Base-by-base conservation (phyloP, 352 stramenopile genomes). In the Discostella stelligera region DNA sequence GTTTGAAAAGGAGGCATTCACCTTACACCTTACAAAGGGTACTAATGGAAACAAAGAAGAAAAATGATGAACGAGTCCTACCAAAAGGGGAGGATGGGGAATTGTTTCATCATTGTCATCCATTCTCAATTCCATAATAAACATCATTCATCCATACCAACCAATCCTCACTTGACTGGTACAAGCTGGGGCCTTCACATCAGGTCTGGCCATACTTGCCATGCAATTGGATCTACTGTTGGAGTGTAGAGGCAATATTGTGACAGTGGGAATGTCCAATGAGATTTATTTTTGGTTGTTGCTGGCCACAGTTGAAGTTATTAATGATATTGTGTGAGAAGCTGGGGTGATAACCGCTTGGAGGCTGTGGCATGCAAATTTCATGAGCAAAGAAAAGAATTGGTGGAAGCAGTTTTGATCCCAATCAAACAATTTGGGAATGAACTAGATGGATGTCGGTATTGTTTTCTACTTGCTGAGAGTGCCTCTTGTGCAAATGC, bases 261-360 rank as follows among this genome's bases (percentile, higher is more conserved):
- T 92, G 37, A 83, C 88, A 73, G 32, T 82, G n/a, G 87, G 87
- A 3, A 82, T 91, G 48, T 87, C 77, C 21, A 56, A 79, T 18
- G 82, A 88, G 52, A 86, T 76, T 6, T 84, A 92, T 83, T 66
- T 88, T 14, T 53, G 87, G 58, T 67, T 92, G 48, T 52, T 86
- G 0, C 25, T 77, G 10, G 87, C 84, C 0, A 39, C 71, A 6
- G 83, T 89, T 6, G 87, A 92, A 60, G 49, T 90, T 14, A 82
- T 88, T 20, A 91, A 90, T 71, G 87, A 92, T 58, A 62, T 89
- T 30, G 79, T 89, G 16, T 92, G 90, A 66, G 84, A 90, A 48
- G 83, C 74, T 13, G 48, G 82, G 3, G 74, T 74, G 0, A 37
- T 92, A 10, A 11, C 78, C 20, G 50, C 63, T 3, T 90, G 79